These are phyloP conservation scores for Zanthoxylum bungeanum DNA, from an alignment of 345 rosid genomes.

Conservation along the genomic window DNA sequence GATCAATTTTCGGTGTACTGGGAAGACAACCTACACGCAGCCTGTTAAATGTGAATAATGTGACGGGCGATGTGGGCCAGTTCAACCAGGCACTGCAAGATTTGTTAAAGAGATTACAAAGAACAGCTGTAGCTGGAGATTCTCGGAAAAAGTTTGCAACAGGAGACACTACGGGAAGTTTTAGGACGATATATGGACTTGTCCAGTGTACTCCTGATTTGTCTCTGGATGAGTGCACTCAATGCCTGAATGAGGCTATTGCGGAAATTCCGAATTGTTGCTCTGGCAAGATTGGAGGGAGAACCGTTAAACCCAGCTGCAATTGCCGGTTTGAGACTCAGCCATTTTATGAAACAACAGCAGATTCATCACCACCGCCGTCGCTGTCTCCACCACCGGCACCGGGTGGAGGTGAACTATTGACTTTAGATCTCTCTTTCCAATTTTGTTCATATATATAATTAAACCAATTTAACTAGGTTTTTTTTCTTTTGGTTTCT, in stretches of 20 bases:
- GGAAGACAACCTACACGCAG: background rate
- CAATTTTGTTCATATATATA: background rate
- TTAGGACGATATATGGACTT: constrained; percentile 17
- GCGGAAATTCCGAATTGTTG: constrained; percentile 4
- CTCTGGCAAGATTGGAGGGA: constrained; percentile 10
- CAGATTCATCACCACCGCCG: background rate
- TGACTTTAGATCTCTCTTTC: background rate
- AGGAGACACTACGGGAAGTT: background rate
- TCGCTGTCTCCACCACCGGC: background rate
- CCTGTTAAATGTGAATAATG: background rate
- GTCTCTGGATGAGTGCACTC: background rate
- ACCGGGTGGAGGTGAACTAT: background rate
- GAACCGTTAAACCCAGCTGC: constrained; percentile 17
- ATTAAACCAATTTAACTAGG: background rate
- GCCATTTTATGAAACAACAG: background rate
- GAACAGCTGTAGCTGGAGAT: constrained; percentile 14
- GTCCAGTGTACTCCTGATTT: constrained; percentile 46
- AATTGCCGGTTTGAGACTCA: constrained; percentile 12
- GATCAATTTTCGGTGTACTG: constrained; percentile 9
- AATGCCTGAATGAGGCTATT: background rate
- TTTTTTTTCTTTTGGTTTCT: background rate
- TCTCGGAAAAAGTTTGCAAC: constrained; percentile 25
- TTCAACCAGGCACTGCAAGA: constrained; percentile 3
- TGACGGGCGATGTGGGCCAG: background rate
- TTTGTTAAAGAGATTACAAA: constrained; percentile 12